Percentiles rank a stretch among this genome's conserved stretches.
Conservation (phyloP, 2,329 filamentous ascomycete species). For the Endocalyx cinctus region DNA sequence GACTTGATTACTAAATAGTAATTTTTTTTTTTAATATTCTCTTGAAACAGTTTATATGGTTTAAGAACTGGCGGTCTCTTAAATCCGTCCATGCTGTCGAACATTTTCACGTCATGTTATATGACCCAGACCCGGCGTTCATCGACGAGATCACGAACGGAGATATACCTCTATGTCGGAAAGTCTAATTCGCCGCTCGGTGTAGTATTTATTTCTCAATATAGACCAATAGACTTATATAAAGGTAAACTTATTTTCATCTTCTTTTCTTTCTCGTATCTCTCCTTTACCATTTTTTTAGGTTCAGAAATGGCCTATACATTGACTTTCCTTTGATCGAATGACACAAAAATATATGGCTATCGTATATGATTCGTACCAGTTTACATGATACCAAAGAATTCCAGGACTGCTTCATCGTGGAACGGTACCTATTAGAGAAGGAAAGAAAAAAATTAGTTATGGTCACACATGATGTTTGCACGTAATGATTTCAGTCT, state of each 20-base stretch:
- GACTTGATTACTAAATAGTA: conserved; percentile 30
- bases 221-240: neutral
- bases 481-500: no score
- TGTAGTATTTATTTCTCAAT: no score
- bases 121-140: conserved; percentile 66
- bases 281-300: no score
- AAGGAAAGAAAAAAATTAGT: neutral
- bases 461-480: no score
- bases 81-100: conserved; percentile 86
- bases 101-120: conserved; percentile 93
- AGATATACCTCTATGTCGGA: conserved; percentile 62
- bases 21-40: no score
- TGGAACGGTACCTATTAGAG: conserved; percentile 2
- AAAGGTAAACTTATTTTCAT: neutral
- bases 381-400: conserved; percentile 1
- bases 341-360: no score
- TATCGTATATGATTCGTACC: no score
- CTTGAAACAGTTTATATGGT: conserved; percentile 64
- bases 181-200: conserved; percentile 26
- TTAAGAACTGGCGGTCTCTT: conserved; percentile 81
- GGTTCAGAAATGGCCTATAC: no score
- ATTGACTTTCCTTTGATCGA: no score
- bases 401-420: neutral
- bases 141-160: conserved; percentile 66
- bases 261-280: no score